These are phyloP conservation scores for Pleodorina starrii DNA, from an alignment of 139 green algal species.

Conservation along the genomic window DNA sequence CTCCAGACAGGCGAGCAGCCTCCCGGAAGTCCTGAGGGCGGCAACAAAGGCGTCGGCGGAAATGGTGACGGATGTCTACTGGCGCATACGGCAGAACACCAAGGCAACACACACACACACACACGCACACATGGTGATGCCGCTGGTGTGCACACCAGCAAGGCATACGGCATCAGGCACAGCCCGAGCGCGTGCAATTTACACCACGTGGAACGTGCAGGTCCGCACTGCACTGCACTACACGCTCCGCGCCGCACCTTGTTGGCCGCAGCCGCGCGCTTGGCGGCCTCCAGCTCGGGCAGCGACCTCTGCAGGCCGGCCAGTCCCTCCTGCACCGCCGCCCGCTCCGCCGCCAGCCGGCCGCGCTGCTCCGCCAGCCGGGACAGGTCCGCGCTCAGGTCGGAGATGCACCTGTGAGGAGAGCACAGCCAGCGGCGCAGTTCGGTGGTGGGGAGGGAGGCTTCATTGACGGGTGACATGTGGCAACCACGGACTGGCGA, in stretches of 20 bases:
- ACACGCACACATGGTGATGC: too few relatives aligned
- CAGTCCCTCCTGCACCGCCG: background rate
- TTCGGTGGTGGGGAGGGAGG: too few relatives aligned
- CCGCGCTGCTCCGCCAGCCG: background rate
- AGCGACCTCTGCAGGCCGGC: slow-evolving; percentile 29
- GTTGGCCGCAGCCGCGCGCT: slow-evolving; percentile 68
- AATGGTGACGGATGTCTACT: too few relatives aligned
- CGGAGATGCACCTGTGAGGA: slow-evolving; percentile 11
- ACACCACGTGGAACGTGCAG: too few relatives aligned
- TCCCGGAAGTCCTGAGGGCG: slow-evolving; percentile 71
- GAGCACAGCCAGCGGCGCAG: too few relatives aligned
- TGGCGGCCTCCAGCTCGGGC: slow-evolving; percentile 71
- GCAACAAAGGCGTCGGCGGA: too few relatives aligned
- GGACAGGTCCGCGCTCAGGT: background rate
- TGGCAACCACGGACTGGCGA: too few relatives aligned
- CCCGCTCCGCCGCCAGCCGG: background rate
- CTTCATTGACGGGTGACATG: too few relatives aligned
- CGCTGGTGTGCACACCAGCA: background rate
- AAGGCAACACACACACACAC: too few relatives aligned
- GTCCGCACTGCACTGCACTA: too few relatives aligned
- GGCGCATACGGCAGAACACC: too few relatives aligned
- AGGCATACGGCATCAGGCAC: background rate
- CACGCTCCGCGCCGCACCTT: slow-evolving; percentile 44
- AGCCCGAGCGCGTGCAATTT: too few relatives aligned
- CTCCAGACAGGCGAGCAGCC: slow-evolving; percentile 67